Evolutionary conservation across 371 early-diverging fungal genomes (phyloP).

Genomic region (Mucor lusitanicus): DNA sequence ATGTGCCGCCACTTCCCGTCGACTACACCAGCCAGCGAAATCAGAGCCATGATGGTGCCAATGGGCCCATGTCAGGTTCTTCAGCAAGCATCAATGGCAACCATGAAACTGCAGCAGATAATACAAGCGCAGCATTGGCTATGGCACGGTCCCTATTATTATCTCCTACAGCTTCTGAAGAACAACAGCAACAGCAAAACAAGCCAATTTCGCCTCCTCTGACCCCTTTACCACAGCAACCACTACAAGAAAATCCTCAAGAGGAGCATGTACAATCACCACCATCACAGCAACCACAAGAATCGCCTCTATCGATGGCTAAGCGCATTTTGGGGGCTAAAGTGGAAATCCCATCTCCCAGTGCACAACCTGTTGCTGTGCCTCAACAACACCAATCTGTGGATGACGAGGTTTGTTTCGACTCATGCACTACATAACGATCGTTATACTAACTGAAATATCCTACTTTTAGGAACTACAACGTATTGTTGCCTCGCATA

Average conservation of each 20-base stretch:
- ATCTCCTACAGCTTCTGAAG: constrained; percentile 8
- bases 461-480: constrained; percentile 31
- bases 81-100: neutral
- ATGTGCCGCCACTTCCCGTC: neutral
- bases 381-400: constrained; percentile 24
- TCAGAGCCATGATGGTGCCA: neutral
- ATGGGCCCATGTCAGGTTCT: neutral
- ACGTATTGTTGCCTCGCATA: constrained; percentile 50
- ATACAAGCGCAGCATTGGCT: constrained; percentile 1
- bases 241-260: neutral
- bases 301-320: constrained; percentile 16
- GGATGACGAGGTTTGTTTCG: constrained; percentile 38
- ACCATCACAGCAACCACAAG: constrained; percentile 1
- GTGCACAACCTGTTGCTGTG: neutral
- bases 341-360: constrained; percentile 8
- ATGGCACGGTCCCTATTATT: constrained; percentile 19
- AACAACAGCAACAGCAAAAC: constrained; percentile 2
- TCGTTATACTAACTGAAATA: neutral
- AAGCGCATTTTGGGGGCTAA: constrained; percentile 26
- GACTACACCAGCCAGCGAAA: neutral
- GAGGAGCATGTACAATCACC: neutral
- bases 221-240: constrained; percentile 11
- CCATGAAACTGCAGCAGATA: neutral
- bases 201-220: constrained; percentile 26
- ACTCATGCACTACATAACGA: neutral